Evolutionary conservation across 306 rosid species (phyloP).

Genomic region (Senna siamea): DNA sequence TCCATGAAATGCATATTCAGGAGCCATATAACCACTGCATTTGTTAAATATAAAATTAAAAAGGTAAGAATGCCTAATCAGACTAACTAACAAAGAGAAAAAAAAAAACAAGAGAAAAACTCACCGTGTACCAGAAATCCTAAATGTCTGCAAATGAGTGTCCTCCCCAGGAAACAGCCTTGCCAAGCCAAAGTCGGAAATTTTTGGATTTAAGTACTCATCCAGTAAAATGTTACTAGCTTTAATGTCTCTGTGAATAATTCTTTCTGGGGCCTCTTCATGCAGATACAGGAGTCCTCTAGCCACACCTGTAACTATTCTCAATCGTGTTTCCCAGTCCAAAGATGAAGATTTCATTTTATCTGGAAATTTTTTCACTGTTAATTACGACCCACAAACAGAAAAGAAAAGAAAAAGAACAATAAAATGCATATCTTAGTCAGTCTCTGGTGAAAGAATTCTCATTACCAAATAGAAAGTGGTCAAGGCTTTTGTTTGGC

Average conservation of each 20-base stretch:
- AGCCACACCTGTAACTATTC: slow-evolving; percentile 67
- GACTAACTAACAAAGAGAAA: slow-evolving; percentile 25
- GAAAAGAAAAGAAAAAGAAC: background rate
- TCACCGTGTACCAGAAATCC: slow-evolving; percentile 91
- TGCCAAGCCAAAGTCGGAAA: slow-evolving; percentile 89
- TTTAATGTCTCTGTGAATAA: slow-evolving; percentile 92
- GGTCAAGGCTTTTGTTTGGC: too few species aligned
- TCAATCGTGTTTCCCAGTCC: slow-evolving; percentile 72
- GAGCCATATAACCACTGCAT: slow-evolving; percentile 90
- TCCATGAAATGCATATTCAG: too few species aligned
- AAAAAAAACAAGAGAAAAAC: slow-evolving; percentile 54
- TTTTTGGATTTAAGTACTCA: slow-evolving; percentile 77
- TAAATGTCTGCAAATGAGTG: slow-evolving; percentile 79
- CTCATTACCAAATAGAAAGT: slow-evolving; percentile 78
- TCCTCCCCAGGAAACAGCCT: slow-evolving; percentile 94
- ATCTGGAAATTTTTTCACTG: slow-evolving; percentile 54
- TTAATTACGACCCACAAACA: slow-evolving; percentile 31
- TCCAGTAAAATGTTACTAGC: slow-evolving; percentile 78
- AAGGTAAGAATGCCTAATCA: slow-evolving; percentile 23
- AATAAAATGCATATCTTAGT: background rate
- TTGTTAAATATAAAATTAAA: slow-evolving; percentile 36
- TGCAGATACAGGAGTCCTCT: slow-evolving; percentile 88
- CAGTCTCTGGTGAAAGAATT: background rate
- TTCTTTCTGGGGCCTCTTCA: slow-evolving; percentile 84
- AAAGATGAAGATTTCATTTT: slow-evolving; percentile 58